Conservation (phyloP, 2,329 filamentous ascomycete species). For the Rhynchosporium secalis region DNA sequence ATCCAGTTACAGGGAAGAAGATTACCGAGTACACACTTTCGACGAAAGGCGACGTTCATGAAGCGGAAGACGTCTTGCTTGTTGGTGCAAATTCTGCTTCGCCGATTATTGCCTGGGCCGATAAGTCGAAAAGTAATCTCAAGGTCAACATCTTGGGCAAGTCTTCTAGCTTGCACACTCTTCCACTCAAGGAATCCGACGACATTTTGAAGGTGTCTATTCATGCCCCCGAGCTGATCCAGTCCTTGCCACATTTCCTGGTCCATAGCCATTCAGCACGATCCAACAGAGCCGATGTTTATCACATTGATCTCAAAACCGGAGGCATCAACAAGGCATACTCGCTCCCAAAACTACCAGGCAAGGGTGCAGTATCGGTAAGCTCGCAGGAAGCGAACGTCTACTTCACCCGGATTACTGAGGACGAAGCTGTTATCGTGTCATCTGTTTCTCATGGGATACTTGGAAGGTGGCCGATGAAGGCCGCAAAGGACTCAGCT, state of each 20-base stretch:
- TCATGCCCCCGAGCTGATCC: constrained; percentile 71
- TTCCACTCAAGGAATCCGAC: constrained; percentile 51
- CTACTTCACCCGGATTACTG: constrained; percentile 82
- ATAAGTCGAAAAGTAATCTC: constrained; percentile 60
- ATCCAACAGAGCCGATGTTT: constrained; percentile 82
- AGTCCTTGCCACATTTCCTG: constrained; percentile 78
- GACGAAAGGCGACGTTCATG: constrained; percentile 71
- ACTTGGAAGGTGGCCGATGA: constrained; percentile 71
- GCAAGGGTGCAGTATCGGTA: constrained; percentile 73
- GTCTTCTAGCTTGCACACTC: constrained; percentile 53
- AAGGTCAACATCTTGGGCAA: constrained; percentile 70
- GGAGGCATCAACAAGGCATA: constrained; percentile 75
- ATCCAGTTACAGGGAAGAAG: constrained; percentile 71
- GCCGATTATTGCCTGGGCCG: constrained; percentile 75
- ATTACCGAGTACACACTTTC: constrained; percentile 70
- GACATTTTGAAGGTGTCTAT: constrained; percentile 60
- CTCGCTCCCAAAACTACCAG: constrained; percentile 69
- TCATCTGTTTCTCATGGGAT: constrained; percentile 77
- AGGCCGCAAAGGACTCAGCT: constrained; percentile 45
- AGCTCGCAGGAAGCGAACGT: constrained; percentile 79
- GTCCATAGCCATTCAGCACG: constrained; percentile 73
- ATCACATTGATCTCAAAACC: constrained; percentile 74
- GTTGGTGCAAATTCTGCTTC: constrained; percentile 75
- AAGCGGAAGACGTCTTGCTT: constrained; percentile 65
- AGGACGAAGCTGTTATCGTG: constrained; percentile 70